phyloP scores from a whole-genome alignment of 106 monocot genomes.

The Dendrobium officinale region DNA sequence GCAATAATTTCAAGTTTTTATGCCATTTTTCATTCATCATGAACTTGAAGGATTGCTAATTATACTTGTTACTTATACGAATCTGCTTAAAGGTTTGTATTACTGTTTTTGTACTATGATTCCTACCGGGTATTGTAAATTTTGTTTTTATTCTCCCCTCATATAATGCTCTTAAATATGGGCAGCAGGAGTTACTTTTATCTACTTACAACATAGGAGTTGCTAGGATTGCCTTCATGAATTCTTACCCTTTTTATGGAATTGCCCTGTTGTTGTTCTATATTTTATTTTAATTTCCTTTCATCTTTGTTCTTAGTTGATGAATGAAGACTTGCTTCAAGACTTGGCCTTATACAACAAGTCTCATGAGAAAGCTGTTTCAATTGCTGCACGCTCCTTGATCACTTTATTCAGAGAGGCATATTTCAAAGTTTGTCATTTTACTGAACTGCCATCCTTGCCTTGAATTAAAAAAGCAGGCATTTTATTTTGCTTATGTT shows the following conservation, averaged over 20 bases:
- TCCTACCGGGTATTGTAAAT: background rate
- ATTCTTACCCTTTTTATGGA: too few relatives aligned
- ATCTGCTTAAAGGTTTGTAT: background rate
- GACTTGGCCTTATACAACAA: too few relatives aligned
- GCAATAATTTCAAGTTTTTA: background rate
- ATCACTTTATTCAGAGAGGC: too few relatives aligned
- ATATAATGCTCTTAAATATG: background rate
- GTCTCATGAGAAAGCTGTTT: too few relatives aligned
- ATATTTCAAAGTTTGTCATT: background rate
- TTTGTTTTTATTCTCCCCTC: background rate
- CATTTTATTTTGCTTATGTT: conserved; percentile 5
- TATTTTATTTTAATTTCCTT: too few relatives aligned
- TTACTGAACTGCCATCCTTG: background rate
- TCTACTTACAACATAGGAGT: too few relatives aligned
- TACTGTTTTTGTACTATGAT: background rate
- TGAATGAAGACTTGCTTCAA: too few relatives aligned
- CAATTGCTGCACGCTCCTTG: too few relatives aligned
- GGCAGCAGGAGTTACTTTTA: too few relatives aligned
- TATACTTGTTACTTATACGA: background rate
- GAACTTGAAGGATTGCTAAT: background rate
- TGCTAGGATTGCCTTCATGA: too few relatives aligned
- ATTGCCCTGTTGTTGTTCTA: too few relatives aligned
- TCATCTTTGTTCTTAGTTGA: too few relatives aligned
- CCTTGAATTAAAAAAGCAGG: background rate
- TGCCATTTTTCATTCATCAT: background rate